Evolutionary conservation across 805 yeast species (phyloP).

Genomic region (Teunomyces funiuensis): DNA sequence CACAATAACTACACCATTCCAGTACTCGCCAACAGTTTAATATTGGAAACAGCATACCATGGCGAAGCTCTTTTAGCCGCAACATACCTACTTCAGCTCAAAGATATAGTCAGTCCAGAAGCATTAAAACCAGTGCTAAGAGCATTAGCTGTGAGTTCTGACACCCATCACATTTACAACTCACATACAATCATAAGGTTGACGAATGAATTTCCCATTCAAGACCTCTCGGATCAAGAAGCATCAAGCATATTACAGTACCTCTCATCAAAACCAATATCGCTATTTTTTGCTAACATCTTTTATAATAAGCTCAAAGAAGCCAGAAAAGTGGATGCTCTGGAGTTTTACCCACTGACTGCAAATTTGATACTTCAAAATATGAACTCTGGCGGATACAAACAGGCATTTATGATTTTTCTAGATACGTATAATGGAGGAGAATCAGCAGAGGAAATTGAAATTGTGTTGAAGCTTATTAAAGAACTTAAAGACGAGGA

Average conservation of each 20-base stretch:
- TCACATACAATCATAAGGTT: conserved; percentile 9
- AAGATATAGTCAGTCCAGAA: neutral
- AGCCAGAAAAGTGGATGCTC: neutral
- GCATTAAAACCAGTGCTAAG: conserved; percentile 10
- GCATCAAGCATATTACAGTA: conserved; percentile 5
- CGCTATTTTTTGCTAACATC: conserved; percentile 11
- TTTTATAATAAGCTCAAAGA: conserved; percentile 2
- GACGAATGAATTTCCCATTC: conserved; percentile 5
- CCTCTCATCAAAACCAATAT: conserved; percentile 6
- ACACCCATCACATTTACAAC: conserved; percentile 6
- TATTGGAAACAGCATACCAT: conserved; percentile 15
- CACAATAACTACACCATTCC: neutral
- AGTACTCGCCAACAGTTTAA: conserved; percentile 13
- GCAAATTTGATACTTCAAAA: conserved; percentile 7
- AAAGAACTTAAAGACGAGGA: conserved; percentile 5
- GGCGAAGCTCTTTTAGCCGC: conserved; percentile 26
- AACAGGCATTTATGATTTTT: conserved; percentile 9
- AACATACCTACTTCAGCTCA: conserved; percentile 13
- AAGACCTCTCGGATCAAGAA: neutral
- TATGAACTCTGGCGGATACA: neutral
- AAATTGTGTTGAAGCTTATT: neutral
- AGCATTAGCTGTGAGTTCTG: conserved; percentile 12
- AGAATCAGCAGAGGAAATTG: neutral
- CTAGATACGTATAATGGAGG: neutral
- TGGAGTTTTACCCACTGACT: neutral